Evolutionary conservation across 1,284 basidiomycete species (phyloP).

Genomic region (Sanghuangporus sanghuang): DNA sequence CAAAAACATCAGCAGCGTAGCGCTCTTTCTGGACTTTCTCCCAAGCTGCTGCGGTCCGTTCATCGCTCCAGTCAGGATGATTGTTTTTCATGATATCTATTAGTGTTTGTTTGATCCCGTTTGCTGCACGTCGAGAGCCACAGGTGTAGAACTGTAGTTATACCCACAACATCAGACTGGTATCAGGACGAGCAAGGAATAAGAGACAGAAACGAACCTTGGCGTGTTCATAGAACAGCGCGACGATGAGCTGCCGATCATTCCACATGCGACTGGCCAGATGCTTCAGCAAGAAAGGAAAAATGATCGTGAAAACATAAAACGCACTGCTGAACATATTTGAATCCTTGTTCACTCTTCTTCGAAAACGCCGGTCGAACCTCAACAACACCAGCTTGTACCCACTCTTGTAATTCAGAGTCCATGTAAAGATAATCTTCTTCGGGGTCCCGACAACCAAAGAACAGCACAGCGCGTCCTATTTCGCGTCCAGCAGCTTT

Average conservation of each 20-base stretch:
- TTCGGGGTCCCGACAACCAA: constrained; percentile 41
- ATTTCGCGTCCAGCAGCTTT: constrained; percentile 40
- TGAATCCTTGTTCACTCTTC: constrained; percentile 34
- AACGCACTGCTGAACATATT: constrained; percentile 47
- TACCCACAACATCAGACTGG: neutral
- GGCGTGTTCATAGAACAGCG: constrained; percentile 33
- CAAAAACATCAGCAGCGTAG: constrained; percentile 43
- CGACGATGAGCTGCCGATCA: constrained; percentile 34
- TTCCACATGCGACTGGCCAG: constrained; percentile 39
- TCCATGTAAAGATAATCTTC: constrained; percentile 39
- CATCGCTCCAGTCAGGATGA: constrained; percentile 23
- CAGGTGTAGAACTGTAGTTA: constrained; percentile 40
- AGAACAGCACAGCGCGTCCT: constrained; percentile 41
- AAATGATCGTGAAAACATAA: neutral
- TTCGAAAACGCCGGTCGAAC: constrained; percentile 47
- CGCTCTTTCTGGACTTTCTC: constrained; percentile 33
- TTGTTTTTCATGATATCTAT: constrained; percentile 33
- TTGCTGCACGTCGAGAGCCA: constrained; percentile 36
- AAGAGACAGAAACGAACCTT: constrained; percentile 17
- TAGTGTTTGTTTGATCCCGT: constrained; percentile 34
- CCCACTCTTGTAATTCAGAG: constrained; percentile 39
- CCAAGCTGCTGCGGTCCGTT: constrained; percentile 28
- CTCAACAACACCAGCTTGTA: constrained; percentile 39
- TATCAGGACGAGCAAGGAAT: neutral
- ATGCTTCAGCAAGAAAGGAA: neutral